Percentiles rank a stretch among this genome's conserved stretches.
Conservation (phyloP, 352 stramenopile species). For the Phytophthora hybrid region DNA sequence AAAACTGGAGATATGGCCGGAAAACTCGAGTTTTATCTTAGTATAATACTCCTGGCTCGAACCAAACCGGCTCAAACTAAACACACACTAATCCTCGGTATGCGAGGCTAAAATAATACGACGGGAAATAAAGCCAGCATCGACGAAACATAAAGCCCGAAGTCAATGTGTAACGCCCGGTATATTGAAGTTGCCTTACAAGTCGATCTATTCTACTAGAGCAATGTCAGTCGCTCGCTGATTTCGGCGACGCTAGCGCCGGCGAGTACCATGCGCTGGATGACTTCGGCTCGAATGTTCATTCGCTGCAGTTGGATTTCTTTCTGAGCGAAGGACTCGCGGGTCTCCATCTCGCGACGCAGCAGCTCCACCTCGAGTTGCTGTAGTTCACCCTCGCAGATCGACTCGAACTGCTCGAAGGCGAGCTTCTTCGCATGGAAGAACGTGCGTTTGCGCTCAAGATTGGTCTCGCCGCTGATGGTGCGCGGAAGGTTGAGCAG, state of each 20-base stretch:
- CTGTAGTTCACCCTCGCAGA: conserved; percentile 23
- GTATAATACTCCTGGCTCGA: too few relatives aligned
- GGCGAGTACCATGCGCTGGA: conserved; percentile 27
- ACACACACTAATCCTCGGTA: too few relatives aligned
- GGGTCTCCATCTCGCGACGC: conserved; percentile 31
- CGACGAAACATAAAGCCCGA: not conserved
- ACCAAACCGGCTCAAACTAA: too few relatives aligned
- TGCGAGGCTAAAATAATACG: not conserved
- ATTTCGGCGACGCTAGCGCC: conserved; percentile 17
- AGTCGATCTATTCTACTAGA: conserved; percentile 2
- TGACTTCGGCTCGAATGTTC: conserved; percentile 24
- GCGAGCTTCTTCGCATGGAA: conserved; percentile 21
- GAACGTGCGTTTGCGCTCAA: conserved; percentile 28
- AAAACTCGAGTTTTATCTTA: too few relatives aligned
- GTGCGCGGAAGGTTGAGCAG: not conserved
- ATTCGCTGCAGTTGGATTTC: conserved; percentile 28
- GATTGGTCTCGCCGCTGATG: not conserved
- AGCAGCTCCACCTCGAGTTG: conserved; percentile 25
- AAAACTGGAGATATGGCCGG: too few relatives aligned
- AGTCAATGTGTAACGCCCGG: not conserved
- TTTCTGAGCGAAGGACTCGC: conserved; percentile 21
- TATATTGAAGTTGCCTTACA: not conserved
- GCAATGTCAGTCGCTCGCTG: conserved; percentile 10
- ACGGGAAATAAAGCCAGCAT: not conserved
- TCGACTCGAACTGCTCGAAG: conserved; percentile 32